Base-by-base conservation (phyloP, 768 basidiomycete species). In the Mycena leptocephala region DNA sequence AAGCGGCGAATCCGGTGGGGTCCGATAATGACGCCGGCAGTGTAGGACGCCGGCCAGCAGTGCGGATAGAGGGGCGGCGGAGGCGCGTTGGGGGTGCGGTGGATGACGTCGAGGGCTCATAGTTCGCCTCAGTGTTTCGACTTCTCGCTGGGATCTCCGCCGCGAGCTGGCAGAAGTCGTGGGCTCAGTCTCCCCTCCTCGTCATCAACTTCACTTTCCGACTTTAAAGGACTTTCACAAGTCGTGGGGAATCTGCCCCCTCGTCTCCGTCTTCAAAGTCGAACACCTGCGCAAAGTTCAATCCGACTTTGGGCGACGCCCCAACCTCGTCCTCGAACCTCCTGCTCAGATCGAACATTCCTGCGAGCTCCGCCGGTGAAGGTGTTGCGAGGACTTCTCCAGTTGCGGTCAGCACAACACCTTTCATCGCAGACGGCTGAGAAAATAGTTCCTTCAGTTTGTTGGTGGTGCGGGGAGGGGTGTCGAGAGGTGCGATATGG, bases 241-340 rank as follows among this genome's bases (percentile, higher is more conserved):
- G 72, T 43, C 72, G 74, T 72, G 77, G 79, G 69, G 58, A 37
- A 53, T 85, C 84, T 33, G 24, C 79, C 76, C 64, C 83, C 76
- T 82, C 87, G 78, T 89, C 84, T 82, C 87, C 83, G 84, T 89
- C 80, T 86, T 86, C 67, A 86, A 93, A 92, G 79, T 95, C 94
- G 76, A 95, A 95, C 61, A 95, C 95, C 83, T 92, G 93, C 11
- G 92, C 90, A 80, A 96, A 96, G 79, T 94, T 92, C 32, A 96
- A 87, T 3, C 92, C 92, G 46, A 94, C 91, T 75, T 89, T 92
- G 0, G 95, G 95, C 10, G 93, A 93, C 51, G 90, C 88, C 46
- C 67, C 72, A 5, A 78, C 77, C 30, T 78, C 77, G 62, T 78
- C 77, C 39, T 76, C 74, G 53, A 78, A 78, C n/a, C 77, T 55